phyloP scores from a whole-genome alignment of 108 stramenopile genomes.

The Nitzschia sp. region DNA sequence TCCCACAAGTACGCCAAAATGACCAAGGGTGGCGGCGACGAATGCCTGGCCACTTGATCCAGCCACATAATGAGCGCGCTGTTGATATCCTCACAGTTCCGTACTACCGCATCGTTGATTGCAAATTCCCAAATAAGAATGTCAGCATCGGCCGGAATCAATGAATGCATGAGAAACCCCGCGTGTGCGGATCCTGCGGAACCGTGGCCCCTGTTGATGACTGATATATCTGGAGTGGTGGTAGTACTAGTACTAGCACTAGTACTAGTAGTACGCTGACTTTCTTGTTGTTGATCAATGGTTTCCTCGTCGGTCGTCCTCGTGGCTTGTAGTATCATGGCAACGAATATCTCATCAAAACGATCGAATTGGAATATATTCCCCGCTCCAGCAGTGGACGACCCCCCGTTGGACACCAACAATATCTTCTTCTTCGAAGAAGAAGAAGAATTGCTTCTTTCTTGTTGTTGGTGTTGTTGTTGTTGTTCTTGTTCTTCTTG shows the following conservation, averaged over 20 bases:
- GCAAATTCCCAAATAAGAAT: not conserved
- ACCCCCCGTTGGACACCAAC: not conserved
- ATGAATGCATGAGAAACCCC: not conserved
- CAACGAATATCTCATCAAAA: not conserved
- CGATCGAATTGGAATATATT: not conserved
- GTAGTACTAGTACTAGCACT: not conserved
- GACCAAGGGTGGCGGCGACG: not conserved
- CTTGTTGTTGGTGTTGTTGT: no score
- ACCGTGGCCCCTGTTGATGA: not conserved
- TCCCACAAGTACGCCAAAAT: not conserved
- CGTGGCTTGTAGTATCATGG: not conserved
- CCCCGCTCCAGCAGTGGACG: not conserved
- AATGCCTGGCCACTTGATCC: not conserved
- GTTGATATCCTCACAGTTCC: not conserved
- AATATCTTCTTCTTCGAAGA: no score
- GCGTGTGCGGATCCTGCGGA: not conserved
- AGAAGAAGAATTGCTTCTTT: no score
- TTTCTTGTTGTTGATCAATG: no score
- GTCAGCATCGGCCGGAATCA: not conserved
- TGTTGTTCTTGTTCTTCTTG: no score
- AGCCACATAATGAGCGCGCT: not conserved
- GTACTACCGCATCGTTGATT: no score
- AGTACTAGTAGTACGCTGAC: no score
- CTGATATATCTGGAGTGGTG: not conserved
- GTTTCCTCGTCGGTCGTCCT: no score